These are phyloP conservation scores for Crithidia acanthocephali DNA, from an alignment of 208 protist species.

Conservation along the genomic window DNA sequence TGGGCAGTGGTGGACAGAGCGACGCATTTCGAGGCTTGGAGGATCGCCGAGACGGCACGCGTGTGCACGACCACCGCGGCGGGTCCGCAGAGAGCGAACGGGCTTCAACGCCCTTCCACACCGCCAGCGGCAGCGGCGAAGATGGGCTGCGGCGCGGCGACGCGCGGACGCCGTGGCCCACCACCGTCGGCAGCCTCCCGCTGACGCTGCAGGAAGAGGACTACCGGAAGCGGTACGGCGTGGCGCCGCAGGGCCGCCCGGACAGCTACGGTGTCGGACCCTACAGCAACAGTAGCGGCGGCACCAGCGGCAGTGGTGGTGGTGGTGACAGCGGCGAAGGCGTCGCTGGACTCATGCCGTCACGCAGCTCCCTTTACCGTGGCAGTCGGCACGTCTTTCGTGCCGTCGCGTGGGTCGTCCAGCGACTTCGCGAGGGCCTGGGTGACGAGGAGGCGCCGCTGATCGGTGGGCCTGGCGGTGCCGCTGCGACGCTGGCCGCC, in stretches of 20 bases:
- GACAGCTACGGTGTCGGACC: not conserved
- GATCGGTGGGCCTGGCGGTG: not conserved
- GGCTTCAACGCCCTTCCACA: no score
- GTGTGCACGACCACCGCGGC: not conserved
- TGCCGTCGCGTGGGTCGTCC: conserved; percentile 13
- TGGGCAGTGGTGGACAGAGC: not conserved
- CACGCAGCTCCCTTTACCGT: conserved; percentile 20
- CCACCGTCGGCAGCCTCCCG: not conserved
- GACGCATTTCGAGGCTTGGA: not conserved
- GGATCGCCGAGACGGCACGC: not conserved
- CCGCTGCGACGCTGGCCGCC: not conserved
- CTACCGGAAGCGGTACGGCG: conserved; percentile 25
- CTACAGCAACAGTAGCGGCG: not conserved
- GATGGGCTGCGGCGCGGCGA: not conserved
- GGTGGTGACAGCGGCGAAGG: conserved; percentile 5
- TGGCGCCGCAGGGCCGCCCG: not conserved
- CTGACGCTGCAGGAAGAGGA: conserved; percentile 36
- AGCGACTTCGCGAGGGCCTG: not conserved
- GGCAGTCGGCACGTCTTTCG: conserved; percentile 10
- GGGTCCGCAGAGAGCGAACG: not conserved
- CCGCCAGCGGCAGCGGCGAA: not conserved
- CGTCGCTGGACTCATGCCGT: conserved; percentile 3
- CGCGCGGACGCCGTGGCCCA: not conserved
- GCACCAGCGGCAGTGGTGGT: not conserved
- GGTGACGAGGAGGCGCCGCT: conserved; percentile 21